Evolutionary conservation across 352 stramenopile genomes (phyloP).

Genomic region (Phytophthora syringae): DNA sequence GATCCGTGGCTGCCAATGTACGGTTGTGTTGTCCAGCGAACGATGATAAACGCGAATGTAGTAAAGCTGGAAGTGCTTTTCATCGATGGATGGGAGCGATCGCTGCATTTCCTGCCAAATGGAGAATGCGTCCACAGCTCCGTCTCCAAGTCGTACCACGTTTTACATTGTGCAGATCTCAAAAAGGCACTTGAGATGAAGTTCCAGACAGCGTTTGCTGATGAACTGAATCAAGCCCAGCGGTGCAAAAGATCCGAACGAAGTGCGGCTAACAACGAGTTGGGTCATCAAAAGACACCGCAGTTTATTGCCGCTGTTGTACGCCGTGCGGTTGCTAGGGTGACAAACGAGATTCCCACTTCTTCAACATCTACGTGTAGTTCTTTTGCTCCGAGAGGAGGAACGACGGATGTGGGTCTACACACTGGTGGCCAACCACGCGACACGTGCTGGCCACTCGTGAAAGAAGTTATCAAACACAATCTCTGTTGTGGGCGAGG

Average conservation of each 20-base stretch:
- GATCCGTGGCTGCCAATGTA: constrained; percentile 57
- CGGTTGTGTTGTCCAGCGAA: constrained; percentile 46
- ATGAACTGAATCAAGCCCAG: constrained; percentile 35
- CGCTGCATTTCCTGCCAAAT: constrained; percentile 37
- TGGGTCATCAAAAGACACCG: constrained; percentile 60
- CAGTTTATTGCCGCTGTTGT: constrained; percentile 55
- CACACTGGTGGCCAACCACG: constrained; percentile 53
- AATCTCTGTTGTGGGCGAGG: constrained; percentile 39
- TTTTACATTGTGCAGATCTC: constrained; percentile 44
- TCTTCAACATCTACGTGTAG: not conserved
- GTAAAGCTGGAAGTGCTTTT: constrained; percentile 48
- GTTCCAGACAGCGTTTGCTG: constrained; percentile 20
- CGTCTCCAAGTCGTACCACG: constrained; percentile 25
- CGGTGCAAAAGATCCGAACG: constrained; percentile 24
- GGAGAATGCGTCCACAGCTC: constrained; percentile 48
- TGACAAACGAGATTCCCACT: not conserved
- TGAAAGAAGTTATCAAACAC: constrained; percentile 39
- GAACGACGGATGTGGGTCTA: constrained; percentile 54
- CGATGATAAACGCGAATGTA: constrained; percentile 14
- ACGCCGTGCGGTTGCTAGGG: constrained; percentile 13
- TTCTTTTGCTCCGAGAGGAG: constrained; percentile 26
- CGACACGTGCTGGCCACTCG: constrained; percentile 64
- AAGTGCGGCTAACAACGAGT: constrained; percentile 34
- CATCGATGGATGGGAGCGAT: constrained; percentile 47
- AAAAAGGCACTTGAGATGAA: constrained; percentile 5